Percentiles rank a stretch among this genome's conserved stretches.
Conservation (phyloP, 108 stramenopile genomes). For the Pseudonitzschia multiseries region DNA sequence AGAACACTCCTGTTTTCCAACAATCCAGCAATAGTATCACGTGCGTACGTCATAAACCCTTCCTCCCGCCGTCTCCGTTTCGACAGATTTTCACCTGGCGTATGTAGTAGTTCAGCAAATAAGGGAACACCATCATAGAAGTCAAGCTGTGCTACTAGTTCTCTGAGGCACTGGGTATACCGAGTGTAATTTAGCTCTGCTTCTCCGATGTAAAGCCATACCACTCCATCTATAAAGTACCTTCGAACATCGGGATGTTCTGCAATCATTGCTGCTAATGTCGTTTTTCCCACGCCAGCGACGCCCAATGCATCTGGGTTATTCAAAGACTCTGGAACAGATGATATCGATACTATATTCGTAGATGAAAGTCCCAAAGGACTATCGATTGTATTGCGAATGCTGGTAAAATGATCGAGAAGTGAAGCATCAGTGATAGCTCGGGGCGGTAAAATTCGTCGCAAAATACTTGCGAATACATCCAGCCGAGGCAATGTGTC, state of each 20-base stretch:
- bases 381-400: slow-evolving; percentile 40
- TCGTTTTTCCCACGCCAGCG: slow-evolving; percentile 72
- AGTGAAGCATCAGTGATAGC: slow-evolving; percentile 42
- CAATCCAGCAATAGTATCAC: slow-evolving; percentile 62
- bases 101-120: slow-evolving; percentile 58
- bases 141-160: slow-evolving; percentile 47
- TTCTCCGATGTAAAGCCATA: slow-evolving; percentile 61
- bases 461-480: slow-evolving; percentile 46
- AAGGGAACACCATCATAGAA: slow-evolving; percentile 48
- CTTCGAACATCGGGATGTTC: slow-evolving; percentile 56
- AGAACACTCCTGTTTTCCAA: slow-evolving; percentile 52
- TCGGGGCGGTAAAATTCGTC: slow-evolving; percentile 52
- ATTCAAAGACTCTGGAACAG: slow-evolving; percentile 41
- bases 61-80: slow-evolving; percentile 58
- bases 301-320: slow-evolving; percentile 47
- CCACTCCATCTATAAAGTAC: slow-evolving; percentile 63
- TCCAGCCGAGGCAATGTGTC: slow-evolving; percentile 39
- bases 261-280: slow-evolving; percentile 72
- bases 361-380: slow-evolving; percentile 46
- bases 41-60: slow-evolving; percentile 71
- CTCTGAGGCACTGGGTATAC: slow-evolving; percentile 53
- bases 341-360: slow-evolving; percentile 51
- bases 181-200: slow-evolving; percentile 52
- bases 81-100: slow-evolving; percentile 51
- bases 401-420: slow-evolving; percentile 40